These are phyloP conservation scores for Barbatosphaeria neglecta DNA, from an alignment of 495 filamentous ascomycete genomes.

Conservation along the genomic window DNA sequence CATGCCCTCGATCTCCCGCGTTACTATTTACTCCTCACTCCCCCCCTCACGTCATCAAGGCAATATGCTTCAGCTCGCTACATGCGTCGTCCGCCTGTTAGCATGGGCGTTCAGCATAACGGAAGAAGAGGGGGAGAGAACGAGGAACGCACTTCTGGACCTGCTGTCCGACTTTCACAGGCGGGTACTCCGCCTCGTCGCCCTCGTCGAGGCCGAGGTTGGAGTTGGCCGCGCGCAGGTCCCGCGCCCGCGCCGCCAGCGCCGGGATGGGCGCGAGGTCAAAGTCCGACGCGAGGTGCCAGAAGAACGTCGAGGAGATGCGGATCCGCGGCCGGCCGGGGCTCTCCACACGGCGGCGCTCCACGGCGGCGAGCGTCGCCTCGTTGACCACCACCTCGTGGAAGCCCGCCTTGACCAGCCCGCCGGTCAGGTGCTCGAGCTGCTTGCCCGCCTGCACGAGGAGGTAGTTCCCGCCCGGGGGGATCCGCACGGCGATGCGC, in stretches of 20 bases:
- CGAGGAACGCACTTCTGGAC: conserved; percentile 30
- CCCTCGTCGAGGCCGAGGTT: conserved; percentile 34
- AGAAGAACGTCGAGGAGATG: conserved; percentile 40
- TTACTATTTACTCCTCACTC: neutral
- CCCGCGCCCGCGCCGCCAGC: conserved; percentile 21
- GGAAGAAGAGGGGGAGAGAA: neutral
- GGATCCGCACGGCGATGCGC: conserved; percentile 37
- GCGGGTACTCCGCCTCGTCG: conserved; percentile 25
- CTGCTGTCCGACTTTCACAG: conserved; percentile 37
- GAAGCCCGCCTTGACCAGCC: conserved; percentile 40
- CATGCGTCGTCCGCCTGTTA: neutral
- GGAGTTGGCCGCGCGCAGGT: conserved; percentile 26
- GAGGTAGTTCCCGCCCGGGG: conserved; percentile 28
- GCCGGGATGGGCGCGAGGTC: conserved; percentile 30
- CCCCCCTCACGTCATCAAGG: conserved; percentile 20
- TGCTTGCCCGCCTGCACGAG: conserved; percentile 43
- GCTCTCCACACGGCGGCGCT: conserved; percentile 15
- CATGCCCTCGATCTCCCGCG: too few relatives aligned
- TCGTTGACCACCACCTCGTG: conserved; percentile 44
- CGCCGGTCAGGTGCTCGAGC: conserved; percentile 39
- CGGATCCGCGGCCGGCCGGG: conserved; percentile 32
- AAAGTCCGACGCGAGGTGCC: conserved; percentile 35
- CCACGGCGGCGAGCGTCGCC: conserved; percentile 23
- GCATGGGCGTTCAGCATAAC: neutral
- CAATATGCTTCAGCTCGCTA: conserved; percentile 32